Evolutionary conservation across 495 filamentous ascomycete genomes (phyloP).

Genomic region (Mytilinidion resinicola): DNA sequence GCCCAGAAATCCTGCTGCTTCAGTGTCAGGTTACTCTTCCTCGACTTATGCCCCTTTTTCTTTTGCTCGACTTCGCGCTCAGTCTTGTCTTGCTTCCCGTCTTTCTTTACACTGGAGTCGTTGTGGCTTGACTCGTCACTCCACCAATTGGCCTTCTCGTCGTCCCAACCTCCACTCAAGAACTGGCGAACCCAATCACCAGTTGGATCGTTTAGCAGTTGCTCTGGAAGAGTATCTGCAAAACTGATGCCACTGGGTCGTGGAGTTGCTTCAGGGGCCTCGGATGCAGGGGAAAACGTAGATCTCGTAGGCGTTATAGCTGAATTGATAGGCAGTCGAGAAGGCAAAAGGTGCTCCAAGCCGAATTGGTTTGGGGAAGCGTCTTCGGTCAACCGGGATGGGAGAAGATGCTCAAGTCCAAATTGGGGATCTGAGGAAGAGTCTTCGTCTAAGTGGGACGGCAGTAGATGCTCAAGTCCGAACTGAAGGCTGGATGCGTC

Average conservation of each 20-base stretch:
- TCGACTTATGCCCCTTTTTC: conserved; percentile 27
- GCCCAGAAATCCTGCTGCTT: conserved; percentile 37
- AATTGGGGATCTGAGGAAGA: conserved; percentile 27
- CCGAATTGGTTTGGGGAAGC: conserved; percentile 25
- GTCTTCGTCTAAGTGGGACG: conserved; percentile 17
- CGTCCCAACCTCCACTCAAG: conserved; percentile 18
- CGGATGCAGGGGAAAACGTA: background rate
- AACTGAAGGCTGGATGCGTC: conserved; percentile 33
- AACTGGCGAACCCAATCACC: conserved; percentile 33
- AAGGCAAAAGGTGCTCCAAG: conserved; percentile 33
- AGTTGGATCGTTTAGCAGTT: conserved; percentile 16
- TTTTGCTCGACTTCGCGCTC: background rate
- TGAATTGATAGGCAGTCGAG: conserved; percentile 23
- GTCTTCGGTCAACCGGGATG: conserved; percentile 16
- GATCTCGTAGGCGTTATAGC: conserved; percentile 22
- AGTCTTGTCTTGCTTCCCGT: background rate
- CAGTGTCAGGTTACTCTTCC: conserved; percentile 34
- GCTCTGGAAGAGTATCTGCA: background rate
- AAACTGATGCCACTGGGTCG: background rate
- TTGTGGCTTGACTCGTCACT: conserved; percentile 21
- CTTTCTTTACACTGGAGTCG: conserved; percentile 7
- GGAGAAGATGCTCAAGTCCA: conserved; percentile 31
- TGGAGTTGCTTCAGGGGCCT: conserved; percentile 5
- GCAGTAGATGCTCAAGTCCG: conserved; percentile 33
- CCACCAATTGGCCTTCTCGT: conserved; percentile 19